phyloP scores from a whole-genome alignment of 139 green algal genomes.

The Volvox reticuliferus region DNA sequence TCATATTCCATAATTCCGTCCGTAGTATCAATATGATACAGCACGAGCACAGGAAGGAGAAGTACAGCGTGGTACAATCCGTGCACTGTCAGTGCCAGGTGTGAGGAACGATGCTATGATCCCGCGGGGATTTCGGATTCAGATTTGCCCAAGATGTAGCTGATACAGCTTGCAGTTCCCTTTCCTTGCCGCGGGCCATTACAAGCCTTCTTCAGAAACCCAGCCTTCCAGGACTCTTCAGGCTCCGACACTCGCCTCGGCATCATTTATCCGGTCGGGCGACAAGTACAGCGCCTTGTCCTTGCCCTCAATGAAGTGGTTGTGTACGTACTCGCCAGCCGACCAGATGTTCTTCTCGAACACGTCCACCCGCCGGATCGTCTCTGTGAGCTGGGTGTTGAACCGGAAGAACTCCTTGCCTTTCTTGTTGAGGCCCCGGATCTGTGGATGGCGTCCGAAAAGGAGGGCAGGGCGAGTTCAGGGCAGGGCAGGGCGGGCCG shows the following conservation, averaged over 20 bases:
- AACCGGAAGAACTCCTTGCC: conserved; percentile 88
- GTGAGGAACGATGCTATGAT: too few species aligned
- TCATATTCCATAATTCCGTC: too few species aligned
- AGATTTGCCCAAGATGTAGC: too few species aligned
- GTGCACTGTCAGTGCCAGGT: too few species aligned
- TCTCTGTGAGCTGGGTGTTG: conserved; percentile 66
- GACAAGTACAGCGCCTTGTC: conserved; percentile 96
- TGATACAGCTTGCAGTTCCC: too few species aligned
- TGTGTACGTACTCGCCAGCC: conserved; percentile 75
- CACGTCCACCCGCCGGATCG: conserved; percentile 52
- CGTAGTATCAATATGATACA: too few species aligned
- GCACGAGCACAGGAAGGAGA: too few species aligned
- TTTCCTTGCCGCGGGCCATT: too few species aligned
- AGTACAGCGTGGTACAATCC: too few species aligned
- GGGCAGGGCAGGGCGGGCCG: not conserved
- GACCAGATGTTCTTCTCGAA: conserved; percentile 63
- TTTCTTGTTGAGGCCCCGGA: conserved; percentile 75
- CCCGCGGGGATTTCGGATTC: too few species aligned
- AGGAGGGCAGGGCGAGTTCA: not conserved
- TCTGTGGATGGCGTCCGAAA: conserved; percentile 53
- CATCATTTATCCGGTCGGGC: conserved; percentile 77
- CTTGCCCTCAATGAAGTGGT: conserved; percentile 94
- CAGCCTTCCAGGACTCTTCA: too few species aligned
- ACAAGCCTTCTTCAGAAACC: too few species aligned
- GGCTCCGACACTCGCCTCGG: conserved; percentile 56